A percentile compares a stretch with the other conserved stretches of the same genome.
Conservation (phyloP, 2,329 filamentous ascomycete genomes). For the Cryphonectria carpinicola region DNA sequence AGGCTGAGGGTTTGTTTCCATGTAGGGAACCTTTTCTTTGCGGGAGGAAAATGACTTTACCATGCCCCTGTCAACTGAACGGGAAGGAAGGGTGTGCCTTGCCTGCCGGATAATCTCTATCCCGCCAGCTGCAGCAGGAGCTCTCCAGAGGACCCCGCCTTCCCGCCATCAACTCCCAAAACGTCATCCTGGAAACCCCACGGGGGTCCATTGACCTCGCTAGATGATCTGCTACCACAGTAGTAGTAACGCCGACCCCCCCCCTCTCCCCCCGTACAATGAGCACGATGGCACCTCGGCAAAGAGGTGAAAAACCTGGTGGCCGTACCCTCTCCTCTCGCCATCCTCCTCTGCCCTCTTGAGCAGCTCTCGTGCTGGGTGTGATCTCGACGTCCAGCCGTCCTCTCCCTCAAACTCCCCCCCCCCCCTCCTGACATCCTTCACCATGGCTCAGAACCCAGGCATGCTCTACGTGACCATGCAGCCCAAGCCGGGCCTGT, state of each 20-base stretch:
- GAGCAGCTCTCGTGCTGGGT: background rate
- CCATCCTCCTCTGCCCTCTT: background rate
- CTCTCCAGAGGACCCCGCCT: background rate
- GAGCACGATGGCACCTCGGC: slow-evolving; percentile 34
- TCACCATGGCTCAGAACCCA: slow-evolving; percentile 43
- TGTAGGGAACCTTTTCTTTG: background rate
- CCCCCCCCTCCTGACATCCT: background rate
- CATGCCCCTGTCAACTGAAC: background rate
- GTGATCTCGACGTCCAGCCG: too few relatives aligned
- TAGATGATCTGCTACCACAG: background rate
- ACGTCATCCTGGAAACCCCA: slow-evolving; percentile 12
- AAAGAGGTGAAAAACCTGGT: background rate
- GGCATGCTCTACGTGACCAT: slow-evolving; percentile 87
- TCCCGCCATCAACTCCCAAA: background rate
- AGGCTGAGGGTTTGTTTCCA: background rate
- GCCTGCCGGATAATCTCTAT: slow-evolving; percentile 21
- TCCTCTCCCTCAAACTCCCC: background rate
- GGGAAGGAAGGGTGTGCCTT: background rate
- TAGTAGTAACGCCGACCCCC: background rate
- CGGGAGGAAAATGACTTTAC: slow-evolving; percentile 1
- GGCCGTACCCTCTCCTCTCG: background rate
- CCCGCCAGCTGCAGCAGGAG: background rate
- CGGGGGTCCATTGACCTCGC: background rate
- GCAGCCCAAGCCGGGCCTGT: slow-evolving; percentile 71
- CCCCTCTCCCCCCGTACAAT: slow-evolving; percentile 30